Conservation (phyloP, 305 asterid species). For the Fraxinus sp. region DNA sequence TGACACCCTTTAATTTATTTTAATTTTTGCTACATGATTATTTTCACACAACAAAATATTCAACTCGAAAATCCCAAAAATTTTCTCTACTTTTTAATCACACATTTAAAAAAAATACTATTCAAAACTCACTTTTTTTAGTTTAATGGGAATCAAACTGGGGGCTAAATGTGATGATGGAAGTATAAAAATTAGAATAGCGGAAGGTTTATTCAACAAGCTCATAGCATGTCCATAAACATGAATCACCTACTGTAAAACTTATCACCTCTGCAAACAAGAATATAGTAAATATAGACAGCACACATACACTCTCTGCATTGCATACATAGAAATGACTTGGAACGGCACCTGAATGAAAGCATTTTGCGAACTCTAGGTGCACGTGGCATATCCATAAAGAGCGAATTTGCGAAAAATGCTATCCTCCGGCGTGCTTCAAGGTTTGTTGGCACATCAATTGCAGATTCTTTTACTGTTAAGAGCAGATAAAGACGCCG, state of each 20-base stretch:
- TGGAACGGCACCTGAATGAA: constrained; percentile 74
- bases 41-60: not conserved
- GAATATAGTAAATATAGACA: constrained; percentile 14
- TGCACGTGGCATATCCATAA: constrained; percentile 97
- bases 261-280: constrained; percentile 20
- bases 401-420: constrained; percentile 91
- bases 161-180: not conserved
- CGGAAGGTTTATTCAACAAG: not conserved
- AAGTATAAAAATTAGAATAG: constrained; percentile 5
- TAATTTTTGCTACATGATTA: not conserved
- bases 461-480: constrained; percentile 96
- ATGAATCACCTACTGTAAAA: not conserved
- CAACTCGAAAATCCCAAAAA: not conserved
- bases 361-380: constrained; percentile 99
- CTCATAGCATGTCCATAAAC: not conserved
- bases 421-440: constrained; percentile 96
- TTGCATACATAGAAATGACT: constrained; percentile 18
- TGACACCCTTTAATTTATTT: not conserved
- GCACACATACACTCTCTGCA: not conserved
- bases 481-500: constrained; percentile 94
- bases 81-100: not conserved
- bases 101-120: not conserved
- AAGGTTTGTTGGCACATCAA: constrained; percentile 90
- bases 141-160: not conserved
- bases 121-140: not conserved